Percentiles rank a stretch among this genome's conserved stretches.
These are phyloP conservation scores for Aspergillus olivimuriae DNA, from an alignment of 495 filamentous ascomycete species.

Conservation along the genomic window DNA sequence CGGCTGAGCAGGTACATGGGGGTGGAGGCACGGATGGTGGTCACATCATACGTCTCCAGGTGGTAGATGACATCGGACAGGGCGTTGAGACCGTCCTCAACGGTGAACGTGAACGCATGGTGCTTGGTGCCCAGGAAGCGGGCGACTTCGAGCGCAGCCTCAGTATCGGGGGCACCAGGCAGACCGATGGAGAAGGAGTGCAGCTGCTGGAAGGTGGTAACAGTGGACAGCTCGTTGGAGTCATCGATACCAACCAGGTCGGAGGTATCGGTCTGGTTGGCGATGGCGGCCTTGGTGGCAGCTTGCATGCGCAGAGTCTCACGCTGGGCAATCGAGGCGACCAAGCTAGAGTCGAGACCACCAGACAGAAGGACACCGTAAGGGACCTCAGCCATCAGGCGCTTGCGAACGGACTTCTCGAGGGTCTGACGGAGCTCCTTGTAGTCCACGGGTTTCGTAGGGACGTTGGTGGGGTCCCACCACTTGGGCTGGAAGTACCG, in stretches of 20 bases:
- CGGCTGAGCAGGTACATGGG: no score
- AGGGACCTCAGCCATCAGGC: constrained; percentile 97
- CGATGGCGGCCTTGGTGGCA: constrained; percentile 31
- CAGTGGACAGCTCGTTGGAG: constrained; percentile 78
- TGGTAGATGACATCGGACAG: constrained; percentile 96
- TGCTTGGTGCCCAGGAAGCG: constrained; percentile 95
- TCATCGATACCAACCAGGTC: constrained; percentile 92
- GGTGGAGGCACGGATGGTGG: constrained; percentile 95
- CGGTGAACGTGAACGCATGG: constrained; percentile 95
- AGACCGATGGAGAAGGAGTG: constrained; percentile 98
- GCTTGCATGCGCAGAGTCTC: constrained; percentile 75
- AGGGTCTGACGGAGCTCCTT: constrained; percentile 71
- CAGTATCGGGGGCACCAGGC: constrained; percentile 81
- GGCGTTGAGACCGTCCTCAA: constrained; percentile 93
- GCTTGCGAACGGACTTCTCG: constrained; percentile 89
- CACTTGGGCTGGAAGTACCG: constrained; percentile 88
- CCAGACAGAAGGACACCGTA: constrained; percentile 95
- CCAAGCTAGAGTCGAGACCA: constrained; percentile 90
- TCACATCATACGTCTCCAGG: constrained; percentile 95
- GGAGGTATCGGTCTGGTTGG: constrained; percentile 47
- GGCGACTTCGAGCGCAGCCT: constrained; percentile 83
- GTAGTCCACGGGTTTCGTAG: constrained; percentile 73
- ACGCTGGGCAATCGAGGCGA: constrained; percentile 90
- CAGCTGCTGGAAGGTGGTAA: constrained; percentile 86
- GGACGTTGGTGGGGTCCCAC: constrained; percentile 80